phyloP scores from a whole-genome alignment of 352 stramenopile species.

The Phytophthora uliginosa region DNA sequence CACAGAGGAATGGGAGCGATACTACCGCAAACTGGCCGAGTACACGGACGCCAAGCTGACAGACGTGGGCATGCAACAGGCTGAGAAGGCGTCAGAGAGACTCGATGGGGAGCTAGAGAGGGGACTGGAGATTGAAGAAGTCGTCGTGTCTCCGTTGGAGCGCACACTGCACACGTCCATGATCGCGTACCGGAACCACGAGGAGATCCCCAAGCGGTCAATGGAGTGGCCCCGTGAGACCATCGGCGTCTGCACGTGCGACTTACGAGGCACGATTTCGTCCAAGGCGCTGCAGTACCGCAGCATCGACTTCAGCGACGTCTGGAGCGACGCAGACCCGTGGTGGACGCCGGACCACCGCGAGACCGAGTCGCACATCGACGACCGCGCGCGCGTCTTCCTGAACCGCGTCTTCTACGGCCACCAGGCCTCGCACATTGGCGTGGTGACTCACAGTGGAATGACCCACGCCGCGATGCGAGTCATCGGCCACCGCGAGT shows the following conservation, averaged over 20 bases:
- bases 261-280: slow-evolving; percentile 31
- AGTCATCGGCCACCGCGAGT: slow-evolving; percentile 27
- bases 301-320: slow-evolving; percentile 28
- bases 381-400: slow-evolving; percentile 35
- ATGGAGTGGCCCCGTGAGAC: slow-evolving; percentile 42
- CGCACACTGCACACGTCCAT: slow-evolving; percentile 37
- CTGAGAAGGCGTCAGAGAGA: slow-evolving; percentile 14
- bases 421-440: slow-evolving; percentile 13
- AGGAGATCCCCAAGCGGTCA: slow-evolving; percentile 29
- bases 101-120: slow-evolving; percentile 19
- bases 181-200: slow-evolving; percentile 30
- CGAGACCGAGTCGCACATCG: slow-evolving; percentile 34
- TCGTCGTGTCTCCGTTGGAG: slow-evolving; percentile 37
- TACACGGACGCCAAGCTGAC: slow-evolving; percentile 40
- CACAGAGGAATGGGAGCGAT: slow-evolving; percentile 28
- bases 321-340: slow-evolving; percentile 38
- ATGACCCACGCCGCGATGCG: slow-evolving; percentile 26
- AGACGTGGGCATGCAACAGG: slow-evolving; percentile 27
- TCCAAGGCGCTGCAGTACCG: slow-evolving; percentile 32
- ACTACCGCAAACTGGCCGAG: slow-evolving; percentile 40
- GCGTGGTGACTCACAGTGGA: slow-evolving; percentile 34
- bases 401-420: slow-evolving; percentile 38
- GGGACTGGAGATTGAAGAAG: slow-evolving; percentile 20
- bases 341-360: slow-evolving; percentile 35
- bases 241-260: slow-evolving; percentile 37